Conservation (phyloP, 1,284 basidiomycete genomes). For the Irpex sp. region DNA sequence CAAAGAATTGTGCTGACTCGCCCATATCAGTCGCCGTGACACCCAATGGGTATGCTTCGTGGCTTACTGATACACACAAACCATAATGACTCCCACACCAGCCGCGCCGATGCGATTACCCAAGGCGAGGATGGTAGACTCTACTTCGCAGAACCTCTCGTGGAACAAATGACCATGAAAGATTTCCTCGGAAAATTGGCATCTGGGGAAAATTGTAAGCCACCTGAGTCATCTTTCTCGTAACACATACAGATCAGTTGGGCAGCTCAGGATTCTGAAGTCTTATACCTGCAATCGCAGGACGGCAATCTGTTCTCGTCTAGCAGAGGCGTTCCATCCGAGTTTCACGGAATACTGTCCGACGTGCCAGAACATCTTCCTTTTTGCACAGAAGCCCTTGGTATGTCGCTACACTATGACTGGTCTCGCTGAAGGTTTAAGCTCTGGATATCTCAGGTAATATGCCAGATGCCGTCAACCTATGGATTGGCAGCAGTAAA, state of each 20-base stretch:
- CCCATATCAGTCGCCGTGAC: constrained; percentile 74
- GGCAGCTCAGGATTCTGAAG: constrained; percentile 28
- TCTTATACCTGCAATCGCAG: constrained; percentile 83
- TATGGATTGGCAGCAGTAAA: constrained; percentile 80
- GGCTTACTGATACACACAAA: neutral
- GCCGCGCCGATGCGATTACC: constrained; percentile 76
- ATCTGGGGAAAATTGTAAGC: constrained; percentile 16
- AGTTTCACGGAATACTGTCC: constrained; percentile 54
- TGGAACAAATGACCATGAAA: constrained; percentile 61
- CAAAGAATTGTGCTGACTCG: constrained; percentile 45
- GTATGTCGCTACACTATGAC: constrained; percentile 30
- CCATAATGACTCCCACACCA: constrained; percentile 21
- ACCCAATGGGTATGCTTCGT: constrained; percentile 66
- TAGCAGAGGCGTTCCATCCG: constrained; percentile 39
- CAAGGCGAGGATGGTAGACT: constrained; percentile 44
- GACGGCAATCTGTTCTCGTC: constrained; percentile 78
- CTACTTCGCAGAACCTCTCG: constrained; percentile 78
- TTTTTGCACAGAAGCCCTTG: constrained; percentile 76
- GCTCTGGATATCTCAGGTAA: constrained; percentile 36
- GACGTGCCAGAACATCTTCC: constrained; percentile 63
- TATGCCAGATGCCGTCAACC: constrained; percentile 80
- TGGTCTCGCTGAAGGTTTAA: neutral
- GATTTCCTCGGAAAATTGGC: constrained; percentile 48
- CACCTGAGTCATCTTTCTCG: constrained; percentile 2
- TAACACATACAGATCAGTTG: constrained; percentile 7